Evolutionary conservation across 2,329 filamentous ascomycete genomes (phyloP).

Genomic region (Phaeomoniella chlamydospora): DNA sequence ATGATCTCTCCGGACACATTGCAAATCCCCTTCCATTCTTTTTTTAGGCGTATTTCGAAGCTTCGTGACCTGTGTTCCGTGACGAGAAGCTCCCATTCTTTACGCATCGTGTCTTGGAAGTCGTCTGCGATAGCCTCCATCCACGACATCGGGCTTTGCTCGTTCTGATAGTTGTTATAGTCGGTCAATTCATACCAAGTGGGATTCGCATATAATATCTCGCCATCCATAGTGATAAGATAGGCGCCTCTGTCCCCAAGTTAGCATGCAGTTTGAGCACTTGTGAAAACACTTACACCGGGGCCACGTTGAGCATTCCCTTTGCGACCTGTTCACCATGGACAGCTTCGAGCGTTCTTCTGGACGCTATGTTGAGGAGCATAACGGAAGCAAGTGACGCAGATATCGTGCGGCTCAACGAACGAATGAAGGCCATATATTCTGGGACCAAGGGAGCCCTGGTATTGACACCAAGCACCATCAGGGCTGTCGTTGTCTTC

Average conservation of each 20-base stretch:
- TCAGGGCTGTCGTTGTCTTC: slow-evolving; percentile 60
- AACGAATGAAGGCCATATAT: slow-evolving; percentile 62
- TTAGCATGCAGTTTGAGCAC: slow-evolving; percentile 55
- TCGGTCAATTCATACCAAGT: slow-evolving; percentile 44
- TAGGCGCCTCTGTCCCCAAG: slow-evolving; percentile 74
- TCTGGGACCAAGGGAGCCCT: slow-evolving; percentile 66
- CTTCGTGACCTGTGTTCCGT: slow-evolving; percentile 30
- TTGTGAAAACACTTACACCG: slow-evolving; percentile 42
- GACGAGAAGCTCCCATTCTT: slow-evolving; percentile 27
- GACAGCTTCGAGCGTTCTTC: slow-evolving; percentile 57
- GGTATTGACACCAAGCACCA: slow-evolving; percentile 67
- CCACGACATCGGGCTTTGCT: slow-evolving; percentile 20
- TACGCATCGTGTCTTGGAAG: background rate
- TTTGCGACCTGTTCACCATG: slow-evolving; percentile 63
- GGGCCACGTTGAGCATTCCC: slow-evolving; percentile 61
- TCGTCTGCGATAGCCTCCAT: slow-evolving; percentile 28
- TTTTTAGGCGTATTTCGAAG: slow-evolving; percentile 39
- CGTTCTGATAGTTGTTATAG: slow-evolving; percentile 7
- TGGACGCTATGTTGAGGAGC: slow-evolving; percentile 71
- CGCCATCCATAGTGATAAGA: slow-evolving; percentile 48
- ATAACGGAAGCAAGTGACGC: slow-evolving; percentile 72
- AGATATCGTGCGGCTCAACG: slow-evolving; percentile 60
- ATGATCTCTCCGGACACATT: slow-evolving; percentile 36
- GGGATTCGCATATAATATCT: slow-evolving; percentile 69
- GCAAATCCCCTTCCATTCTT: slow-evolving; percentile 34